Evolutionary conservation across 306 rosid genomes (phyloP), one percentile per base, ranked within the genome.

Genomic region (Arachis stenosperma): DNA sequence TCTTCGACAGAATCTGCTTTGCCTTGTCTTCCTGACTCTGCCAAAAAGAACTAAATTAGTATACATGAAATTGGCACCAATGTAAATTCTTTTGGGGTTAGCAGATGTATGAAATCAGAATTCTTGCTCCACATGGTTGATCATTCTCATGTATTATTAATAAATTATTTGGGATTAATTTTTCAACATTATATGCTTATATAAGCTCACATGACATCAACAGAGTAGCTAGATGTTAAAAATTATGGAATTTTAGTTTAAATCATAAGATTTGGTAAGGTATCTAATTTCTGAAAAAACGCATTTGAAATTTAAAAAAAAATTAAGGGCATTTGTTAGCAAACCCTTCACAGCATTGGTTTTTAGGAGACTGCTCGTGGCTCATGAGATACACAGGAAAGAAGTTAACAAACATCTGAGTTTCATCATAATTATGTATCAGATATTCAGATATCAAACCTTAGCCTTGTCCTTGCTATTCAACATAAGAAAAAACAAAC

Each of bases 11-110:
- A 43, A 89, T 84, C 27, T 61, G 42, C 81, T 74, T 81, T 6
- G 96, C 92, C 74, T 89, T 90, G 36, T 79, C 88, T 74, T 62
- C 74, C 77, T 81, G 88, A 37, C 83, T 68, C 96, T 90, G 81
- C 0, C 67, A 27, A 69, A 75, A 36, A 36, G 5, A 48, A 73
- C 59, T 44, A 4, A 43, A 73, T 53, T 22, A 11, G 51, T 47
- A 40, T 43, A 29, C 57, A 63, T 53, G 56, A 64, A 52, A 53
- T 74, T 53, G 55, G 5, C 55, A 51, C 63, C 44, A 9, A 48
- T 6, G 29, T 30, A 36, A 8, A 57, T 12, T 5, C 5, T 11
- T 44, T 46, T 41, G 5, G 22, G 41, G 61, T 7, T 33, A 13
- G 61, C 46, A 51, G 50, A 53, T 53, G 62, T 39, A 22, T 53